Conservation (phyloP, 73 alveolate genomes). For the Halteria grandinella region DNA sequence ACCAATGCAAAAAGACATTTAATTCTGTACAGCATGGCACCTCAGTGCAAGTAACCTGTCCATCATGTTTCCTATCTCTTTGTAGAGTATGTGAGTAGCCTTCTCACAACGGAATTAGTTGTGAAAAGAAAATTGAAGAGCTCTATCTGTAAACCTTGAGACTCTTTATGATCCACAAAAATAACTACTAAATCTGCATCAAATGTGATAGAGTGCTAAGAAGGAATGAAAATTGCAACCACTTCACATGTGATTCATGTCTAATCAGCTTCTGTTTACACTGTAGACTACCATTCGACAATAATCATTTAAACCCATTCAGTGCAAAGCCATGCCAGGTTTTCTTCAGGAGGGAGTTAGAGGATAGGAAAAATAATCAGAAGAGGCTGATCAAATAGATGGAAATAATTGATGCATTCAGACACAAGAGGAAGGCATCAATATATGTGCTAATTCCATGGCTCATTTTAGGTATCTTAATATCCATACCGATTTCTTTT, state of each 20-base stretch:
- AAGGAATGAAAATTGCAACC: background rate
- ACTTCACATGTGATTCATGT: slow-evolving; percentile 11
- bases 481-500: too few relatives aligned
- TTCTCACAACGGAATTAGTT: background rate
- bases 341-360: background rate
- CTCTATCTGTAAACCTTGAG: background rate
- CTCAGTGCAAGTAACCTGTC: background rate
- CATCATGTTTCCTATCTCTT: background rate
- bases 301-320: slow-evolving; percentile 26
- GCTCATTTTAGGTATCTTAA: too few relatives aligned
- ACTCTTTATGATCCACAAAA: background rate
- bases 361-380: too few relatives aligned
- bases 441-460: too few relatives aligned
- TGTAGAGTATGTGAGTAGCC: background rate
- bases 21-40: background rate
- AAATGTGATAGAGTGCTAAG: slow-evolving; percentile 7
- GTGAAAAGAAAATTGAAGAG: background rate
- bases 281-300: slow-evolving; percentile 14
- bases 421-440: too few relatives aligned
- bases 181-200: slow-evolving; percentile 7
- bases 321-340: slow-evolving; percentile 17
- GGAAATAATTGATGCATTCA: too few relatives aligned
- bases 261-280: slow-evolving; percentile 7
- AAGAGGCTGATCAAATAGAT: too few relatives aligned
- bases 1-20: background rate